Base-by-base conservation (phyloP, 768 basidiomycete genomes). In the Termitomyces sp. region DNA sequence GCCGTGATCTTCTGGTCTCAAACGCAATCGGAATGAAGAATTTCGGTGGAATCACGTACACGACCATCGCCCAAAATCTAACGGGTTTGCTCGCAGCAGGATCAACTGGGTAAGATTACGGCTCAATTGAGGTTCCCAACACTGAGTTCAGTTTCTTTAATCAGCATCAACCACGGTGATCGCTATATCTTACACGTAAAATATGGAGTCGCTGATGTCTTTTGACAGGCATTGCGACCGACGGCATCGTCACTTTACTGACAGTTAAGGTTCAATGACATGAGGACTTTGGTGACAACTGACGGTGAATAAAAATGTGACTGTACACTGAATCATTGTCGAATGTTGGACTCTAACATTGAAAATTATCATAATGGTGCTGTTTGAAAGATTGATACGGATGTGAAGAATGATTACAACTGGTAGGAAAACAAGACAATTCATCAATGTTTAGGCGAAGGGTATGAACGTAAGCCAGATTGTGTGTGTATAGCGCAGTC, bases 81-180 rank as follows among this genome's bases (percentile, higher is more conserved):
- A 80, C 79, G 2, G 83, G 83, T 5, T 73, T 89, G 26, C 75
- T 88, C 58, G 64, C 79, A 3, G 61, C 81, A 5, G 87, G 87
- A 5, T 69, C 74, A 26, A 48, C 66, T 0, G 83, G 85, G 72
- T 78, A 53, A 59, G 71, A 64, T 47, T 58, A 33, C 49, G 43
- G 14, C 40, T 47, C 32, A 32, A 44, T 55, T 24, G 27, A 12
- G 39, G 30, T 40, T 27, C 20, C 14, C 4, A 24, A 24, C 47
- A 33, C 33, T 58, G 4, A 40, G 5, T 32, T 32, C 10, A 52
- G 3, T 46, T 33, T 26, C 45, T 14, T 14, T 46, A 13, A 30
- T 37, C 40, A 76, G 73, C 30, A 65, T 77, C 16, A 76, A 75
- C 56, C 74, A 77, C 58, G 72, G 72, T 68, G 55, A 24, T 26